A percentile compares a stretch with the other conserved stretches of the same genome.
Conservation (phyloP, 768 basidiomycete genomes). For the Serendipita sp. region DNA sequence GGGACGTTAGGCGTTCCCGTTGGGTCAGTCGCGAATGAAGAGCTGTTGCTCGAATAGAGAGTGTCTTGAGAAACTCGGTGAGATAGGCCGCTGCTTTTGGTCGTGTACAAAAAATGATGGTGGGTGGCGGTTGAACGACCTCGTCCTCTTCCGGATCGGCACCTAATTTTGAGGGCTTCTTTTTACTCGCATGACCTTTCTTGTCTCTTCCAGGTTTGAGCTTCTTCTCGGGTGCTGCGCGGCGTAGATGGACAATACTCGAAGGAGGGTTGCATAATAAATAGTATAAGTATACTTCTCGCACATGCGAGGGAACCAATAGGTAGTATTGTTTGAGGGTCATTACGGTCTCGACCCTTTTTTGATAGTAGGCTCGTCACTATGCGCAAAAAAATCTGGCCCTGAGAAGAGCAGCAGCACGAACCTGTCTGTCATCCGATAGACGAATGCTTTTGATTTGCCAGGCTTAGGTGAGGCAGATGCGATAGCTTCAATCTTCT, state of each 20-base stretch:
- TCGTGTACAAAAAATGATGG: slow-evolving; percentile 84
- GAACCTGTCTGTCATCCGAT: slow-evolving; percentile 60
- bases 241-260: slow-evolving; percentile 51
- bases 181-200: slow-evolving; percentile 9
- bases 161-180: slow-evolving; percentile 1
- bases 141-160: slow-evolving; percentile 23
- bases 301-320: slow-evolving; percentile 86
- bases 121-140: slow-evolving; percentile 63
- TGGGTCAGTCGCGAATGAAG: slow-evolving; percentile 91
- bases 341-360: slow-evolving; percentile 76
- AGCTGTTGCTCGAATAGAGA: slow-evolving; percentile 71
- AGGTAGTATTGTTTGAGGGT: slow-evolving; percentile 80
- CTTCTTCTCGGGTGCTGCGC: slow-evolving; percentile 41
- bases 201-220: background rate
- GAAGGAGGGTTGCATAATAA: slow-evolving; percentile 81
- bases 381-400: no score
- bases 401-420: slow-evolving; percentile 17
- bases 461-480: slow-evolving; percentile 58
- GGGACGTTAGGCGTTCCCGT: slow-evolving; percentile 66
- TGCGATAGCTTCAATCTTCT: slow-evolving; percentile 66
- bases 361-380: slow-evolving; percentile 9
- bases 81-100: slow-evolving; percentile 85
- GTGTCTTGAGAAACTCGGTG: slow-evolving; percentile 56
- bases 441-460: slow-evolving; percentile 75
- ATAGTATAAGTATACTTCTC: slow-evolving; percentile 82